Evolutionary conservation across 192 early-diverging fungal genomes (phyloP).

Genomic region (Dispira parvispora): DNA sequence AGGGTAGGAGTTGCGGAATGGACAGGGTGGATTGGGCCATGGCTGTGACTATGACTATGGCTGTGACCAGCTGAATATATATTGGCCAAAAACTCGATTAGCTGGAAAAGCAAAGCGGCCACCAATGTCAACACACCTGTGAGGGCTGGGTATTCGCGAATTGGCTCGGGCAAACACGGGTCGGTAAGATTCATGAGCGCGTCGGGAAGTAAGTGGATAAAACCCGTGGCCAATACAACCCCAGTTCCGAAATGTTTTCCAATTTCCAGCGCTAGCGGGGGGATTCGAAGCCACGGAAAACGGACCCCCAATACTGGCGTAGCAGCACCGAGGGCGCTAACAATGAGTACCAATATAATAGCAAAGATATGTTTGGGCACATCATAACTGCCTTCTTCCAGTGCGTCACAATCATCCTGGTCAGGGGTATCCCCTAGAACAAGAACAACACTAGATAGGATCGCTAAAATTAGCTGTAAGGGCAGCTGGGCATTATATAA

Average conservation of each 20-base stretch:
- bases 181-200: slow-evolving; percentile 35
- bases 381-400: background rate
- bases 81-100: slow-evolving; percentile 34
- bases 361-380: slow-evolving; percentile 26
- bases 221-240: slow-evolving; percentile 55
- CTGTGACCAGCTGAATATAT: background rate
- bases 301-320: slow-evolving; percentile 25
- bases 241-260: slow-evolving; percentile 46
- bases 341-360: slow-evolving; percentile 33
- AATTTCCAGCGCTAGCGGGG: slow-evolving; percentile 17
- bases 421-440: background rate
- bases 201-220: slow-evolving; percentile 57
- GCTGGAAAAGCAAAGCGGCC: slow-evolving; percentile 41
- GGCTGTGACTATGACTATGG: background rate
- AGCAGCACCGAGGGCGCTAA: slow-evolving; percentile 30
- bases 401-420: background rate
- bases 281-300: slow-evolving; percentile 15
- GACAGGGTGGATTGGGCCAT: background rate
- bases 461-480: no score
- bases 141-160: slow-evolving; percentile 30
- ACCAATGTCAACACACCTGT: slow-evolving; percentile 42
- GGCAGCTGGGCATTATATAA: no score
- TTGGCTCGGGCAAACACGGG: slow-evolving; percentile 31
- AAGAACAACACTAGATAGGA: background rate
- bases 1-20: no score